Base-by-base conservation (phyloP, 2,329 filamentous ascomycete species). In the Fusarium clavum region DNA sequence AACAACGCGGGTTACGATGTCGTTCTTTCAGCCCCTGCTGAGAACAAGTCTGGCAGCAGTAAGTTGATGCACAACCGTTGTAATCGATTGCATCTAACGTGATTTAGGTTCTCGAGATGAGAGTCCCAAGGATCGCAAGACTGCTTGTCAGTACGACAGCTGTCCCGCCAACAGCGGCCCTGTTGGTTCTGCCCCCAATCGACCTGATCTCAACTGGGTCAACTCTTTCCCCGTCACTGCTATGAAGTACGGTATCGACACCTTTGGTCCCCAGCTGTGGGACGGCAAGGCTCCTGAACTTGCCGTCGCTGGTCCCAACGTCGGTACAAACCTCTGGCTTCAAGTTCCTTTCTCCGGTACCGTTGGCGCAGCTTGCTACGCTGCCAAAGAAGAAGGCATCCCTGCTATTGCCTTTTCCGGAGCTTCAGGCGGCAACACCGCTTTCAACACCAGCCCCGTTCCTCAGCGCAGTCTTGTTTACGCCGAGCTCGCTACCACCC, bases 361-460 rank as follows among this genome's bases (percentile, higher is more conserved):
- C 24, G 87, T 91, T n/a, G 90, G 90, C 53, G 88, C 88, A 0
- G 88, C 90, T 10, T 83, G 82, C 34, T 88, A 88, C 68, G 89
- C 90, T 1, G 86, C 83, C 6, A 77, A 81, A 43, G 80, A 85
- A 22, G 81, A 80, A 3, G 84, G 85, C 2, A 86, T 92, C 60
- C 91, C 91, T 0, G 87, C 86, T n/a, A 85, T 93, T 59, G 91
- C 90, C 18, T 92, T 93, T 79, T 89, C 87, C 0, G 90, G 90
- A 8, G 77, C 79, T 3, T 84, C 84, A 0, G 81, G 81, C 8
- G 81, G 82, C 16, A 83, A 79, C 29, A 84, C 85, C 2, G 82
- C 86, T 0, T 92, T 85, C 83, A 83, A 90, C 71, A 79, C 82
- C 2, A 77, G 76, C 0, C 87, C 89, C 2, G 79, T 83, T 2